phyloP scores from a whole-genome alignment of 345 rosid genomes.

The Acer saccharum region DNA sequence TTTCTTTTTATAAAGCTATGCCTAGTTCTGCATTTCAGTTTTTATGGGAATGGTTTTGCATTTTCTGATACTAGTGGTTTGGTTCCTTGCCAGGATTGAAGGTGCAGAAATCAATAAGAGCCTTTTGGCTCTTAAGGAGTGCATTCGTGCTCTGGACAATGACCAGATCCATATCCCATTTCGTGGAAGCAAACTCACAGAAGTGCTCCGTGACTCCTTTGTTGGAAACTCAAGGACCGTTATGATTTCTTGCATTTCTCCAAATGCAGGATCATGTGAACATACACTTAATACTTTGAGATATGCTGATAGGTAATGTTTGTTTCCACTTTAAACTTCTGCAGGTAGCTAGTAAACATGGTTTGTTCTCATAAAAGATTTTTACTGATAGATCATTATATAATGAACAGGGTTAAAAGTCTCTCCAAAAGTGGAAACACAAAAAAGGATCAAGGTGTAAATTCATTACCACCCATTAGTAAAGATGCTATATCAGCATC shows the following conservation, averaged over 20 bases:
- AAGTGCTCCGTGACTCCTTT: conserved; percentile 95
- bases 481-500: conserved; percentile 62
- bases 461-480: conserved; percentile 42
- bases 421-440: conserved; percentile 85
- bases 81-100: conserved; percentile 66
- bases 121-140: conserved; percentile 94
- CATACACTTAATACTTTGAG: conserved; percentile 92
- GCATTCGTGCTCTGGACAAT: conserved; percentile 95
- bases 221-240: conserved; percentile 96
- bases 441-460: conserved; percentile 69
- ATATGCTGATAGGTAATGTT: conserved; percentile 87
- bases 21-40: neutral
- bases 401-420: conserved; percentile 83
- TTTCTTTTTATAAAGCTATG: neutral
- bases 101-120: conserved; percentile 97
- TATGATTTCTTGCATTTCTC: conserved; percentile 96
- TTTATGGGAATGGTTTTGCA: conserved; percentile 7
- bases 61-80: neutral
- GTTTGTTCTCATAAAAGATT: conserved; percentile 1
- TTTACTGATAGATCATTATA: conserved; percentile 16
- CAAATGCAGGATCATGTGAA: conserved; percentile 96
- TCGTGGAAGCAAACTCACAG: conserved; percentile 95
- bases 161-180: conserved; percentile 97
- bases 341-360: conserved; percentile 9
- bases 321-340: conserved; percentile 20